Evolutionary conservation across 768 basidiomycete genomes (phyloP), one percentile per base, ranked within the genome.

Genomic region (Rhodocollybia butyracea): DNA sequence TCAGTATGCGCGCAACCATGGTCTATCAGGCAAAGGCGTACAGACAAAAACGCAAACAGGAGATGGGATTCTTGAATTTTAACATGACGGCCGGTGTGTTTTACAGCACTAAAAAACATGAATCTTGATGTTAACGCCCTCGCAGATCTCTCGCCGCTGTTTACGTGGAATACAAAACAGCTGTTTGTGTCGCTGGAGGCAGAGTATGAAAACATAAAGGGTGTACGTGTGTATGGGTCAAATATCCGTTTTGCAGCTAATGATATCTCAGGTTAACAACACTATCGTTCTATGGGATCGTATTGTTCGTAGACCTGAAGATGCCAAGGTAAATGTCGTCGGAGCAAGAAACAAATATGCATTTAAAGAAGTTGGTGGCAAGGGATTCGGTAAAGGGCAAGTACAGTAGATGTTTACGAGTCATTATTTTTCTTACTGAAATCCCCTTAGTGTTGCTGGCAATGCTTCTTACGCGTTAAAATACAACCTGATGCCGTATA

Each of bases 161-260:
- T 94, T 72, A 75, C 94, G 71, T 96, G 93, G 93, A 96, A 96
- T 70, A 95, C 94, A n/a, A 96, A 96, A 70, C 94, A 96, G 66
- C 65, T 96, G 11, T 95, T 96, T 68, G 68, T 95, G 12, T 94
- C 91, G 64, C 79, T 96, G 31, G 82, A 86, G 62, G 94, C 90
- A 0, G 91, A 95, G 67, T 95, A 94, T 66, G 77, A 77, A 31
- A 89, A 85, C 53, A 68, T 77, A 0, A 73, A 87, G 68, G 85
- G 90, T 45, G 93, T 93, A 66, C 73, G 89, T 63, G 11, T 22
- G 21, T 30, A 27, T 26, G n/a, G 26, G 8, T 5, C 24, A 17
- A 21, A 19, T 30, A 5, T 38, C 27, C 3, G 34, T 24, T n/a
- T 15, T 19, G 10, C 3, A 13, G 12, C 17, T 32, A n/a, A 13